Conservation (phyloP, 2,329 filamentous ascomycete genomes). For the Albophoma yamanashiensis region DNA sequence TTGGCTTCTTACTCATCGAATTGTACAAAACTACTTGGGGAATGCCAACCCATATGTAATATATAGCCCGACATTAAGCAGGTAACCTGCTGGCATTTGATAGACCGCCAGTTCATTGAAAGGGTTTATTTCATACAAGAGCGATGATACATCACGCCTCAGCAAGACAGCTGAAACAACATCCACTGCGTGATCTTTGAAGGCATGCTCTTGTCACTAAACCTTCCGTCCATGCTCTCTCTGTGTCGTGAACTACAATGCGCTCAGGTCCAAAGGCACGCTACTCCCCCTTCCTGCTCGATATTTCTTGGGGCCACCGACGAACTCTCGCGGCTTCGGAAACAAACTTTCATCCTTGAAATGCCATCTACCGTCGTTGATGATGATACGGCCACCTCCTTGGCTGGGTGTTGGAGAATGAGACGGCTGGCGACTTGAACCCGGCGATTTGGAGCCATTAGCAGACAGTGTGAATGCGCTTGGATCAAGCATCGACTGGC, state of each 20-base stretch:
- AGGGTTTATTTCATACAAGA: neutral
- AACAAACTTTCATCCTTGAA: constrained; percentile 76
- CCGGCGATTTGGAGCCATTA: constrained; percentile 47
- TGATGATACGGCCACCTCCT: constrained; percentile 34
- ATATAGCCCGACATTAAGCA: constrained; percentile 6
- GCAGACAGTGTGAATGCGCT: constrained; percentile 63
- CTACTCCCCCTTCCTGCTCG: constrained; percentile 86
- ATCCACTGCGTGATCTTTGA: neutral
- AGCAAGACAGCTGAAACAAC: neutral
- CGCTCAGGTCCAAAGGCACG: constrained; percentile 75
- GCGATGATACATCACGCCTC: neutral
- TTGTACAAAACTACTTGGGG: constrained; percentile 15
- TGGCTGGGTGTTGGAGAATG: constrained; percentile 17
- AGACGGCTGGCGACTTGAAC: constrained; percentile 23
- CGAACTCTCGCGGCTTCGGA: constrained; percentile 76
- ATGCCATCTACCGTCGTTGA: constrained; percentile 74
- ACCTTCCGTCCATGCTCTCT: neutral
- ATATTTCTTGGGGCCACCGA: constrained; percentile 66
- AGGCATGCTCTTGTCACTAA: neutral
- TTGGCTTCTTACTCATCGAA: neutral
- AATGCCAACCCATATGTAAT: constrained; percentile 13
- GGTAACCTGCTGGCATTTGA: neutral
- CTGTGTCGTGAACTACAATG: constrained; percentile 12
- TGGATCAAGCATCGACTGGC: constrained; percentile 58
- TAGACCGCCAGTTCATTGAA: neutral